Percentiles rank a stretch among this genome's conserved stretches.
These are phyloP conservation scores for Cicer judaicum DNA, from an alignment of 306 rosid genomes.

Conservation along the genomic window DNA sequence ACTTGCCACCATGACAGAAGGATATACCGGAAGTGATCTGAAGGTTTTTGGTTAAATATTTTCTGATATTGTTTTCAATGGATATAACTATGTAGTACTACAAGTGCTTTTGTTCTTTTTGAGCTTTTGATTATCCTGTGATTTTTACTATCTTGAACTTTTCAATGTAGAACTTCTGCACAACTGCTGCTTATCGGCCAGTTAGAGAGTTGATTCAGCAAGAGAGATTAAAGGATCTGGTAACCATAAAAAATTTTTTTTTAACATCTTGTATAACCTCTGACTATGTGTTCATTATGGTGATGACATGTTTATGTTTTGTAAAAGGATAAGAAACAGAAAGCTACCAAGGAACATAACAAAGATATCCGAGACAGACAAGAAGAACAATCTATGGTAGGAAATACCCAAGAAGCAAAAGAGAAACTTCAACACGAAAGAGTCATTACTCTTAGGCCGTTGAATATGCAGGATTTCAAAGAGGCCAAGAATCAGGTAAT, in stretches of 20 bases:
- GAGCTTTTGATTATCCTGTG: constrained; percentile 1
- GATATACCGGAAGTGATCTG: constrained; percentile 93
- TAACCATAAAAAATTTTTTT: constrained; percentile 38
- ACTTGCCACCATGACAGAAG: constrained; percentile 85
- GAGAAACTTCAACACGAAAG: constrained; percentile 55
- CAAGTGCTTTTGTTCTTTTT: constrained; percentile 23
- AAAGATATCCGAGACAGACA: constrained; percentile 32
- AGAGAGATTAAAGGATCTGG: constrained; percentile 79
- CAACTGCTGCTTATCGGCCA: constrained; percentile 91
- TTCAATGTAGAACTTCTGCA: constrained; percentile 75
- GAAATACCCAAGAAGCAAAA: constrained; percentile 38
- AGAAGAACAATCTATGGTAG: constrained; percentile 1
- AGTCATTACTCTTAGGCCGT: constrained; percentile 75
- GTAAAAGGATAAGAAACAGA: constrained; percentile 68
- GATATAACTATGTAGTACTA: not conserved
- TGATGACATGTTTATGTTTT: not conserved
- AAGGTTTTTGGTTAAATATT: constrained; percentile 56
- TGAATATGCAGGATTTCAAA: constrained; percentile 82
- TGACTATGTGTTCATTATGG: constrained; percentile 17
- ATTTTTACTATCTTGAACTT: constrained; percentile 31
- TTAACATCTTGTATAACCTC: not conserved
- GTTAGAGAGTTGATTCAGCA: constrained; percentile 85
- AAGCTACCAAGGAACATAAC: constrained; percentile 45
- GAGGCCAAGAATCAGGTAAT: constrained; percentile 85
- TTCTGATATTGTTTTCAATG: constrained; percentile 13